Evolutionary conservation across 805 yeast species (phyloP).

Genomic region (Candida boleticola): DNA sequence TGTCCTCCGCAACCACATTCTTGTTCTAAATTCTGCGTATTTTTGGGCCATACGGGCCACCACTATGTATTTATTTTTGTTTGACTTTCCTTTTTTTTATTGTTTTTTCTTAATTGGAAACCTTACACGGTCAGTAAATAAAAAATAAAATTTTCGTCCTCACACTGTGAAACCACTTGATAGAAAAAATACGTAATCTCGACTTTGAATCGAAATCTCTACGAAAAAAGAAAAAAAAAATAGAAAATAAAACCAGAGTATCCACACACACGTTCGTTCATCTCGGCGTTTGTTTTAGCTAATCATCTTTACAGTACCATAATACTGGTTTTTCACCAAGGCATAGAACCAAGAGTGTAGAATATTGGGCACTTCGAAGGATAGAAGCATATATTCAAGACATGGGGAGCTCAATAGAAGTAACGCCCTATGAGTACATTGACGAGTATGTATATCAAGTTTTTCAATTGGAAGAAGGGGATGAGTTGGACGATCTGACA

Average conservation of each 20-base stretch:
- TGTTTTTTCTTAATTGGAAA: too few relatives aligned
- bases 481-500: too few relatives aligned
- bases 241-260: too few relatives aligned
- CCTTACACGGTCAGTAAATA: background rate
- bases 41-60: too few relatives aligned
- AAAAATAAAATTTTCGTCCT: background rate
- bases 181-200: background rate
- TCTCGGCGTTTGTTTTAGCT: too few relatives aligned
- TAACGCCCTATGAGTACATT: conserved; percentile 2
- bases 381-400: background rate
- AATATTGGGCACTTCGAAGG: background rate
- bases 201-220: background rate
- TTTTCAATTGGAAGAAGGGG: too few relatives aligned
- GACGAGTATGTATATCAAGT: conserved; percentile 2
- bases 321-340: background rate
- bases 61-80: too few relatives aligned
- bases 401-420: conserved; percentile 1
- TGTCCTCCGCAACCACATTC: too few relatives aligned
- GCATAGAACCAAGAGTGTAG: background rate
- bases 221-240: background rate
- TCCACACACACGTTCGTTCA: too few relatives aligned
- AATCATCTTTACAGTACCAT: too few relatives aligned
- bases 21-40: too few relatives aligned
- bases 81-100: too few relatives aligned
- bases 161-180: background rate